Evolutionary conservation across 2,329 filamentous ascomycete species (phyloP).

Genomic region (Beauveria australis): DNA sequence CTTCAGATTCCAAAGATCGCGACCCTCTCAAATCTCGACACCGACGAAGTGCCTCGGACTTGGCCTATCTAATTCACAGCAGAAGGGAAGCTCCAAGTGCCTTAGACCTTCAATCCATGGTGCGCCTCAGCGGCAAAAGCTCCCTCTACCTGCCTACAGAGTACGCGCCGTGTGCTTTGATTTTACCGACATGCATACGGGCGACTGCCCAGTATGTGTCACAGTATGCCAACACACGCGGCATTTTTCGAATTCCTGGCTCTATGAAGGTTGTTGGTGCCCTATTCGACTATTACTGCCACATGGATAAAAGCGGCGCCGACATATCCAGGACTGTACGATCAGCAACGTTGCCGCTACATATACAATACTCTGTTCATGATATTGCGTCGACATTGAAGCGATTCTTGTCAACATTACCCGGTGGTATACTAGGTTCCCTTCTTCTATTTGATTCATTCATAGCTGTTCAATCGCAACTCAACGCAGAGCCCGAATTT

Average conservation of each 20-base stretch:
- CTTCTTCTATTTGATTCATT: conserved; percentile 53
- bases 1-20: conserved; percentile 7
- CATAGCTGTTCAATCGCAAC: conserved; percentile 50
- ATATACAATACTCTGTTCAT: conserved; percentile 52
- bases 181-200: conserved; percentile 57
- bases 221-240: conserved; percentile 46
- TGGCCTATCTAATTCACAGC: conserved; percentile 37
- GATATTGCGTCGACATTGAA: conserved; percentile 64
- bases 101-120: conserved; percentile 48
- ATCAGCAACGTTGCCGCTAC: conserved; percentile 49
- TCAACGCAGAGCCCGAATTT: conserved; percentile 43
- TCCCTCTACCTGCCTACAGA: conserved; percentile 51
- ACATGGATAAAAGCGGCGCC: conserved; percentile 35
- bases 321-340: conserved; percentile 50
- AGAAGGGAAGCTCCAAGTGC: conserved; percentile 38
- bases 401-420: conserved; percentile 52
- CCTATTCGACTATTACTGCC: conserved; percentile 57
- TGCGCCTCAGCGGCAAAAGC: conserved; percentile 55
- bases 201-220: conserved; percentile 58
- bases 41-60: conserved; percentile 48
- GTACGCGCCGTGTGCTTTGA: conserved; percentile 47
- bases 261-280: conserved; percentile 47
- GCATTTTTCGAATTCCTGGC: conserved; percentile 57
- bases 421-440: conserved; percentile 59
- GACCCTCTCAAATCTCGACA: conserved; percentile 23